Base-by-base conservation (phyloP, 2,329 filamentous ascomycete species). In the Paraconiothyrium sp. region DNA sequence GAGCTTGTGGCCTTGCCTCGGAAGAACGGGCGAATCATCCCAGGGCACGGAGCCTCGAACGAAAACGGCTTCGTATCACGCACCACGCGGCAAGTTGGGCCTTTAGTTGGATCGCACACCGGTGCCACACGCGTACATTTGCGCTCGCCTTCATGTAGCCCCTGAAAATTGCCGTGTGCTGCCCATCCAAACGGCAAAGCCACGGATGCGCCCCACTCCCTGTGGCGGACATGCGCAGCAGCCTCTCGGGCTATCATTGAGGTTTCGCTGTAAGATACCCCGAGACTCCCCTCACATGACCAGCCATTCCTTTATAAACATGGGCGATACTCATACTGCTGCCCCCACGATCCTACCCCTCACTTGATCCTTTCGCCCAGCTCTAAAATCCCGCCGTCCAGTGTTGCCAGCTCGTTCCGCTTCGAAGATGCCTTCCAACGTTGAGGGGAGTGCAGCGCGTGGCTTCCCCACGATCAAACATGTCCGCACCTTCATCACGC, bases 391-490 rank as follows among this genome's bases (percentile, higher is more conserved):
- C 56, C 43, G 54, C 34, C 37, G 35, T 54, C 20, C 50, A 14
- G 20, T 20, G 32, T 35, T 55, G 54, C 48, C 43, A 50, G n/a
- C 55, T 22, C 44, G 30, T 14, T 37, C 7, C 30, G n/a, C 48
- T 27, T 35, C 34, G 20, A 52, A 44, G 22, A 79, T 76, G 74
- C 60, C 73, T 57, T 72, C 76, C 49, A 63, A 70, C 27, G 52
- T 58, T 27, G 54, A 64, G 4, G 16, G 58, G 46, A 63, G 63
- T 65, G 64, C 72, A 55, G 70, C 71, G 81, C 68, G 84, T 84
- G 62, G 83, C 80, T 93, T 93, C 69, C 91, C 91, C 50, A 90
- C 85, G 58, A 93, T 94, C 82, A 92, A 92, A 80, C 86, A 88
- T 75, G 81, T 94, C 62, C 84, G 89, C 72, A 92, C 91, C 39